These are phyloP conservation scores for Garcia nutans DNA, from an alignment of 345 rosid genomes.

Conservation along the genomic window DNA sequence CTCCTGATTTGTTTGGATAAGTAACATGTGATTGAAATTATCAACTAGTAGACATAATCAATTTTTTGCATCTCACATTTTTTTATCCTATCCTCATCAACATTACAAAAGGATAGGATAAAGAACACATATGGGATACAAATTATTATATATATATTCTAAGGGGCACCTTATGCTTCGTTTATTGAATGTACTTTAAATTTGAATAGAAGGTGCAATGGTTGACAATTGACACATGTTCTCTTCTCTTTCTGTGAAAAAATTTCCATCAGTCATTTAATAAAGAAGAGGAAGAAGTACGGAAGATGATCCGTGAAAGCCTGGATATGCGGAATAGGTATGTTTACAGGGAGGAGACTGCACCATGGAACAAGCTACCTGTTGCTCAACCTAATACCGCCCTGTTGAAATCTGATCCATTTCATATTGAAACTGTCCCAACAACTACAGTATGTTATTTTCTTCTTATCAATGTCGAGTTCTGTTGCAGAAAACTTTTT, in stretches of 20 bases:
- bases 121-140: no score
- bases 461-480: conserved; percentile 5
- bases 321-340: conserved; percentile 46
- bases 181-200: neutral
- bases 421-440: conserved; percentile 42
- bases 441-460: conserved; percentile 41
- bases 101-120: no score
- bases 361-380: conserved; percentile 46
- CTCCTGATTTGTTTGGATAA: neutral
- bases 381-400: conserved; percentile 22
- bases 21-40: neutral
- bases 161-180: neutral
- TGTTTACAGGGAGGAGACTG: conserved; percentile 39
- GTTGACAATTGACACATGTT: neutral
- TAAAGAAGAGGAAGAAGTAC: conserved; percentile 51
- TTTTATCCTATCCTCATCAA: no score
- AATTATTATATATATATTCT: no score
- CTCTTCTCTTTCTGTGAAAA: conserved; percentile 3
- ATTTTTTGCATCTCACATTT: neutral
- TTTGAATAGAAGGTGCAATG: neutral
- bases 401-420: conserved; percentile 32
- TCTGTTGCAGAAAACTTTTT: neutral
- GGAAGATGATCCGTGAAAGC: conserved; percentile 46
- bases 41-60: neutral
- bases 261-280: conserved; percentile 27